Evolutionary conservation across 2,329 filamentous ascomycete species (phyloP), one percentile per base, ranked within the genome.

Genomic region (Neopestalotiopsis clavispora): DNA sequence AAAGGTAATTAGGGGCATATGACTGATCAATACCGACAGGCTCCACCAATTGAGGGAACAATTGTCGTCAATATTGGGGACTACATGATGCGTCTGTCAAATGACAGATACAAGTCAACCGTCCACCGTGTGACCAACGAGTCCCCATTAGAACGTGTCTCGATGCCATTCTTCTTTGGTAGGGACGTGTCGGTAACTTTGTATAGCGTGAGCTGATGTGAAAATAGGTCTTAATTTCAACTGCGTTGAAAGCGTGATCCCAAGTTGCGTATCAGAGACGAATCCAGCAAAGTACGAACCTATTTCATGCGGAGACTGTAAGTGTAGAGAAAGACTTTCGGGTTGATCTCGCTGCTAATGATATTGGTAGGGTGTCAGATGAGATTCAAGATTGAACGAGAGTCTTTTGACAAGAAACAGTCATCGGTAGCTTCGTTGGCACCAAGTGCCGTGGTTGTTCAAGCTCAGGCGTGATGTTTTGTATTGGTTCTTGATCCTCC

Each of bases 101-200:
- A 87, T 73, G 83, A 86, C 72, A 80, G 76, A 17, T 85, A 86
- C 72, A 84, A 81, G 70, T 84, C 81, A 4, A 87, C 84, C 0
- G 82, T 87, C 20, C 86, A 88, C 74, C 78, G 85, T 17, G 85
- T 89, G 2, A 82, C 81, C 40, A 85, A 85, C 69, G 77, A 80
- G 58, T 78, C 79, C 0, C 71, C 71, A 0, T 75, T 74, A 12
- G 83, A 84, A 66, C 78, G 86, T 14, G 84, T 86, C 57, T 87
- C 83, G 0, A 86, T 89, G 84, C 85, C 86, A 0, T 88, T 89
- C 74, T 89, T 89, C 75, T 85, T 88, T 66, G 84, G 84, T 82
- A 74, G 38, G 20, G 2, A 10, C 1, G 10, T n/a, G 4, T 23
- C 30, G 14, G 17, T 38, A 2, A 7, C 4, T 30, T 10, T 10